Evolutionary conservation across 1,284 basidiomycete species (phyloP).

Genomic region (Malassezia cuniculi): DNA sequence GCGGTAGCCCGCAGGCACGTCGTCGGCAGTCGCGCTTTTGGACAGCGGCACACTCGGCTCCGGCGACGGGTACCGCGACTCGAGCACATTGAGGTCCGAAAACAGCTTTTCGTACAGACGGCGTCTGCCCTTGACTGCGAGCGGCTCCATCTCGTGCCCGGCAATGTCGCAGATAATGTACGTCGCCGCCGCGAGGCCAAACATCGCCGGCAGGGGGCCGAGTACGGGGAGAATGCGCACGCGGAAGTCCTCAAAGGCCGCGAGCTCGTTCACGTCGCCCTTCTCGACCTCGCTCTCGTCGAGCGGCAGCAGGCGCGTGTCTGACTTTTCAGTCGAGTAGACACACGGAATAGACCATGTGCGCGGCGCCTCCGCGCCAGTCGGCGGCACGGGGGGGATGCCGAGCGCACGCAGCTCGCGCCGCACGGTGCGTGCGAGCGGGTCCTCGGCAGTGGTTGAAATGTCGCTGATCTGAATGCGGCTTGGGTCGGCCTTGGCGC

Average conservation of each 20-base stretch:
- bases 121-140: slow-evolving; percentile 31
- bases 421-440: slow-evolving; percentile 78
- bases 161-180: slow-evolving; percentile 41
- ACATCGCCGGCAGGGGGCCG: slow-evolving; percentile 48
- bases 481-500: slow-evolving; percentile 90
- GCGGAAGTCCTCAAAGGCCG: slow-evolving; percentile 83
- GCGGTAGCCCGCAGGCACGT: slow-evolving; percentile 9
- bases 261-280: slow-evolving; percentile 77
- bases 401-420: slow-evolving; percentile 55
- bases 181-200: slow-evolving; percentile 38
- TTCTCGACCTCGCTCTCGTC: slow-evolving; percentile 82
- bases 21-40: background rate
- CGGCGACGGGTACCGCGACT: slow-evolving; percentile 17
- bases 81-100: slow-evolving; percentile 17
- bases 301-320: slow-evolving; percentile 68
- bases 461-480: slow-evolving; percentile 89
- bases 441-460: slow-evolving; percentile 82
- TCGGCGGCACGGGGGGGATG: slow-evolving; percentile 27
- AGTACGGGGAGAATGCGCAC: slow-evolving; percentile 78
- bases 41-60: too few relatives aligned
- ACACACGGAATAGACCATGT: slow-evolving; percentile 50
- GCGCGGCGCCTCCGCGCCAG: slow-evolving; percentile 16
- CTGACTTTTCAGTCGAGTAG: slow-evolving; percentile 85
- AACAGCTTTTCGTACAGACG: slow-evolving; percentile 35
- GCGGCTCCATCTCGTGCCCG: slow-evolving; percentile 33